phyloP scores from a whole-genome alignment of 371 early-diverging fungal genomes.

The Zychaea mexicana region DNA sequence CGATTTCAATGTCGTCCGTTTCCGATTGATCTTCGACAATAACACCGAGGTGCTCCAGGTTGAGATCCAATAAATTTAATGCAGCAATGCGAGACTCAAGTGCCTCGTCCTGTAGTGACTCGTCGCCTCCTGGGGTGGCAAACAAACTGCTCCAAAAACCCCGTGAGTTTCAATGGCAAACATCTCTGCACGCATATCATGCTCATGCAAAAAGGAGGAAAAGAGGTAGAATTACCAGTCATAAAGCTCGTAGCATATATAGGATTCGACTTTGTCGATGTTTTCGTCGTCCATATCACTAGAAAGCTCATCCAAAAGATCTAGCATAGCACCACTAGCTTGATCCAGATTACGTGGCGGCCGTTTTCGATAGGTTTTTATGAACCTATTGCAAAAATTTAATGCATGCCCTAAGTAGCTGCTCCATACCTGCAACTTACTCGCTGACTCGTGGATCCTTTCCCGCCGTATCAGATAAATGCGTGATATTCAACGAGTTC shows the following conservation, averaged over 20 bases:
- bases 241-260: slow-evolving; percentile 44
- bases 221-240: slow-evolving; percentile 33
- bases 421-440: no score
- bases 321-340: slow-evolving; percentile 22
- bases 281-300: slow-evolving; percentile 21
- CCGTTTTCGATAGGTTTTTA: slow-evolving; percentile 30
- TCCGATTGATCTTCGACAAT: slow-evolving; percentile 43
- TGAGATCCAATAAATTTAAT: slow-evolving; percentile 63
- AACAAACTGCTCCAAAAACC: slow-evolving; percentile 6
- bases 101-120: slow-evolving; percentile 63
- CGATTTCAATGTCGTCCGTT: slow-evolving; percentile 34
- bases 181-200: no score
- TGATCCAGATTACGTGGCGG: slow-evolving; percentile 29
- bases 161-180: no score
- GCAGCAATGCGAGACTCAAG: slow-evolving; percentile 72
- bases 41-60: slow-evolving; percentile 62
- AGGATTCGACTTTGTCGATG: slow-evolving; percentile 43
- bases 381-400: slow-evolving; percentile 32
- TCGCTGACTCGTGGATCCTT: slow-evolving; percentile 2
- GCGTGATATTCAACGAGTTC: neutral
- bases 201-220: no score
- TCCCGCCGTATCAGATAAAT: neutral
- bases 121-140: slow-evolving; percentile 37
- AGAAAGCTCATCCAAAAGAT: slow-evolving; percentile 32
- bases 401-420: no score